Conservation (phyloP, 192 early-diverging fungal species). For the Rhizophagus clarus region DNA sequence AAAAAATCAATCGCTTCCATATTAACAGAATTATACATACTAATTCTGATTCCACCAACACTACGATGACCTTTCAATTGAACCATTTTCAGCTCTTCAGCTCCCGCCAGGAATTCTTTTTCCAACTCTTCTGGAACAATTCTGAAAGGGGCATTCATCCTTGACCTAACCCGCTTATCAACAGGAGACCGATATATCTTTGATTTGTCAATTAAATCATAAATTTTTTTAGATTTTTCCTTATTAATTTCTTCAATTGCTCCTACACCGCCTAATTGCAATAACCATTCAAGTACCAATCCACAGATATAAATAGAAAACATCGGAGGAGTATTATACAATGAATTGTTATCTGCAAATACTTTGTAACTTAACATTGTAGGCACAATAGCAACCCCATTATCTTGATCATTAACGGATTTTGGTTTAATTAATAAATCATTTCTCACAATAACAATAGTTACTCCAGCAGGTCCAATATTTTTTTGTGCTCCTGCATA, state of each 20-base stretch:
- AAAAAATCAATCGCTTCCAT: slow-evolving; percentile 81
- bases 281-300: slow-evolving; percentile 86
- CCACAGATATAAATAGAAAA: slow-evolving; percentile 92
- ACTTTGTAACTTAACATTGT: slow-evolving; percentile 88
- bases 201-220: slow-evolving; percentile 66
- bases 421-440: slow-evolving; percentile 74
- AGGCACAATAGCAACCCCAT: slow-evolving; percentile 55
- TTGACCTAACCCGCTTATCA: slow-evolving; percentile 57
- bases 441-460: slow-evolving; percentile 89
- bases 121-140: slow-evolving; percentile 72
- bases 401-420: slow-evolving; percentile 33
- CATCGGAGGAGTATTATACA: slow-evolving; percentile 98
- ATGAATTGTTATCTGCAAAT: slow-evolving; percentile 75
- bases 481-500: slow-evolving; percentile 99
- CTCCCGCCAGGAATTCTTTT: slow-evolving; percentile 76
- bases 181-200: slow-evolving; percentile 74
- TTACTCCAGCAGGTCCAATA: slow-evolving; percentile 88
- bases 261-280: slow-evolving; percentile 65
- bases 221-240: slow-evolving; percentile 71
- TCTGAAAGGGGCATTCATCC: slow-evolving; percentile 94
- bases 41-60: slow-evolving; percentile 90
- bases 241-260: slow-evolving; percentile 68
- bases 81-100: slow-evolving; percentile 75
- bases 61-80: slow-evolving; percentile 96
- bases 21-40: slow-evolving; percentile 93